Base-by-base conservation (phyloP, 139 green algal species). In the Penium margaritaceum region DNA sequence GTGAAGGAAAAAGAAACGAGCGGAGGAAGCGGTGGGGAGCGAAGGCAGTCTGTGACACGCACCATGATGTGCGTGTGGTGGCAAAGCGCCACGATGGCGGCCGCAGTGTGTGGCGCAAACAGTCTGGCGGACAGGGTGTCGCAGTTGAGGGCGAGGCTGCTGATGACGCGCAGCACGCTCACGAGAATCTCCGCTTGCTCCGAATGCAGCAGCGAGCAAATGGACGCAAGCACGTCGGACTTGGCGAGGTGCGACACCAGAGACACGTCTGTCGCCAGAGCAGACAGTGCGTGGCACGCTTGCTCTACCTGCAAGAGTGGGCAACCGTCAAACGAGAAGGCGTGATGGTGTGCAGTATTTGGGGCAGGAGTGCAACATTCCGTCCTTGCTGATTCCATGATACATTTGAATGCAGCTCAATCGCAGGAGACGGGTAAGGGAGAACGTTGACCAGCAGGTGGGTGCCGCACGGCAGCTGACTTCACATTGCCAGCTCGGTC, bases 151-250 rank as follows among this genome's bases (percentile, higher is more conserved):
- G 74, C 66, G 19, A 84, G 44, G 37, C 32, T 74, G 64, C 54
- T n/a, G 12, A 84, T 30, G 9, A 82, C 36, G 0, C 41, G 67
- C 19, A 82, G 74, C 29, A 60, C 78, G 29, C 24, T 66, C 2
- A 66, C 72, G 46, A 77, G 58, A 34, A 81, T 83, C 21, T 72
- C 68, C 27, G 60, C 44, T 41, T 80, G 33, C 67, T 38, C 24
- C 14, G 73, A 80, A 24, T 27, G 38, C 34, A 80, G 63, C 46
- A 80, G 47, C 47, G 53, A 43, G 21, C 67, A 58, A 33, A 80
- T 75, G 65, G 47, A 30, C 70, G 67, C 19, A 5, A 80, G 73
- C 34, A 80, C 73, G 58, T 80, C 73, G 1, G 73, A 71, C 35
- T 77, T 76, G 32, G 78, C 53, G 5, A 80, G 73, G 5, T 75